These are phyloP conservation scores for Neospermospora avenae DNA, from an alignment of 2,329 filamentous ascomycete genomes.

Conservation along the genomic window DNA sequence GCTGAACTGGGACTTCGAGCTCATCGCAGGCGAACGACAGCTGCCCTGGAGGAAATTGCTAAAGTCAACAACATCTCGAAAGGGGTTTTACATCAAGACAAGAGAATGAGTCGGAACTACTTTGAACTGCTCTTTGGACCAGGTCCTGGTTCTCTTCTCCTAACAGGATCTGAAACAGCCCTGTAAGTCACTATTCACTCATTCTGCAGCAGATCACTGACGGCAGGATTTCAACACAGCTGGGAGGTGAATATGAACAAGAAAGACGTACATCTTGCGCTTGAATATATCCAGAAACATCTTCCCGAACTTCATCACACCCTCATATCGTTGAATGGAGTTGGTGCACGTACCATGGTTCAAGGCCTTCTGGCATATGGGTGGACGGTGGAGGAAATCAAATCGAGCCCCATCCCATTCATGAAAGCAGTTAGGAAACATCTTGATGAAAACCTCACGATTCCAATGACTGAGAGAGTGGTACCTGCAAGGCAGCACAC, in stretches of 20 bases:
- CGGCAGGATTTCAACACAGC: constrained; percentile 2
- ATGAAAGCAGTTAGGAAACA: neutral
- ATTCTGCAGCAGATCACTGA: neutral
- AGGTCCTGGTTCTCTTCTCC: neutral
- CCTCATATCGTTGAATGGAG: neutral
- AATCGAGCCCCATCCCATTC: neutral
- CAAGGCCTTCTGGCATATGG: neutral
- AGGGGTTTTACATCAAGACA: neutral
- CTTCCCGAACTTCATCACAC: neutral
- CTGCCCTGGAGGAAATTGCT: neutral
- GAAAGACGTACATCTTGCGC: neutral
- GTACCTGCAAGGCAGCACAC: neutral
- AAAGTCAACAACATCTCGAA: neutral
- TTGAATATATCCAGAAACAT: neutral
- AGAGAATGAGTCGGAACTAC: neutral
- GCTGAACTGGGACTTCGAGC: neutral
- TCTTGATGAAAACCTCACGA: neutral
- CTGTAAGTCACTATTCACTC: neutral
- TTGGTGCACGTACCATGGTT: neutral
- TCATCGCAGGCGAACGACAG: neutral
- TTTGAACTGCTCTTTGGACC: neutral
- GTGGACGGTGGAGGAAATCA: neutral
- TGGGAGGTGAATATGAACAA: neutral
- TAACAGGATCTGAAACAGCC: neutral
- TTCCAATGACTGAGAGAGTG: neutral